Conservation (phyloP, 352 stramenopile genomes). For the Chrysophaeum taylorii region DNA sequence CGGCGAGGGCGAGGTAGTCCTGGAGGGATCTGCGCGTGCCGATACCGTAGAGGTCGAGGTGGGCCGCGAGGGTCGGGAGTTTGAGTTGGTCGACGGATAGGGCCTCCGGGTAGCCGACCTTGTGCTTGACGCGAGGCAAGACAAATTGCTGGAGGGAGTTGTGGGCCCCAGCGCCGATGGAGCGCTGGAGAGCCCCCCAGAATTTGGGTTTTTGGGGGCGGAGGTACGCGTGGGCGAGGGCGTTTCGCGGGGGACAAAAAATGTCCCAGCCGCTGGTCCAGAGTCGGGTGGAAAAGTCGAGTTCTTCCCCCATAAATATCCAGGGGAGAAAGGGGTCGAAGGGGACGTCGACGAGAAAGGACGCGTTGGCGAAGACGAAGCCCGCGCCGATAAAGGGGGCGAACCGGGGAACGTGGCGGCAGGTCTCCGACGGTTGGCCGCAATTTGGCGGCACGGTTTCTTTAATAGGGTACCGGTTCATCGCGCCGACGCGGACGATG, state of each 20-base stretch:
- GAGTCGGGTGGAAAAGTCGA: constrained; percentile 51
- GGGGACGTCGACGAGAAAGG: constrained; percentile 57
- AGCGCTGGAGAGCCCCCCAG: constrained; percentile 64
- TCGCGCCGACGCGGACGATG: constrained; percentile 49
- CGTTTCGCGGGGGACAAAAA: constrained; percentile 52
- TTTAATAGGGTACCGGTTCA: constrained; percentile 26
- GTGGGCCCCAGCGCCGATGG: constrained; percentile 48
- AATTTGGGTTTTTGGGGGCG: constrained; percentile 68
- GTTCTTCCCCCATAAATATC: constrained; percentile 78
- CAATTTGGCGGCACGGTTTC: constrained; percentile 14
- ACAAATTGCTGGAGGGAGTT: constrained; percentile 58
- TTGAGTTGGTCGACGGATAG: constrained; percentile 30
- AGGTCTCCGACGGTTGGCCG: constrained; percentile 19
- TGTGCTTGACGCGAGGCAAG: constrained; percentile 61
- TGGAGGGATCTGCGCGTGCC: constrained; percentile 37
- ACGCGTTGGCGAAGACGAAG: constrained; percentile 54
- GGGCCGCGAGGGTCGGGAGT: constrained; percentile 36
- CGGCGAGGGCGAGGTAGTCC: constrained; percentile 42
- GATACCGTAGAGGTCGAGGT: constrained; percentile 49
- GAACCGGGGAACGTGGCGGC: constrained; percentile 18
- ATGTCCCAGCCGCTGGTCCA: constrained; percentile 66
- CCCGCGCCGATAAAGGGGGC: constrained; percentile 59
- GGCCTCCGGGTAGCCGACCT: constrained; percentile 63
- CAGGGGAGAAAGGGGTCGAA: constrained; percentile 75
- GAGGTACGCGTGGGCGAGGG: constrained; percentile 65